Conservation (phyloP, 148 eudicot species). For the Rhododendron vialii region DNA sequence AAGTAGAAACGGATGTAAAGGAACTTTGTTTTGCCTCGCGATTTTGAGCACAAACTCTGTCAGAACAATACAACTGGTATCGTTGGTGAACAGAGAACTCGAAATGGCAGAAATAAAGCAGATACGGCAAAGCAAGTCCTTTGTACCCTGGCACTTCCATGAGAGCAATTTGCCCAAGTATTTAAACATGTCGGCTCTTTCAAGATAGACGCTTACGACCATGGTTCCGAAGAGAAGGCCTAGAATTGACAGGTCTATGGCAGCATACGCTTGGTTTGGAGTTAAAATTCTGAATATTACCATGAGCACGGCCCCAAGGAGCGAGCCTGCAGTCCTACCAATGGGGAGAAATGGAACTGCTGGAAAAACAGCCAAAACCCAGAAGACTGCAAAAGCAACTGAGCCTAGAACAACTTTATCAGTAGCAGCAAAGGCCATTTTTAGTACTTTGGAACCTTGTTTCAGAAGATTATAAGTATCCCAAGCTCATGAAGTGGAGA, state of each 20-base stretch:
- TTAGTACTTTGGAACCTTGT: background rate
- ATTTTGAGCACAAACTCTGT: constrained; percentile 62
- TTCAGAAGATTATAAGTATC: background rate
- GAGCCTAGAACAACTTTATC: constrained; percentile 57
- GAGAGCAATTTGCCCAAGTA: constrained; percentile 61
- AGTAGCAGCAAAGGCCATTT: constrained; percentile 57
- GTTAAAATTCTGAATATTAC: constrained; percentile 54
- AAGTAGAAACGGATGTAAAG: constrained; percentile 65
- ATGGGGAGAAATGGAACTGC: constrained; percentile 60
- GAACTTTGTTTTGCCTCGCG: constrained; percentile 61
- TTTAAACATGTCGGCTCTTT: constrained; percentile 72
- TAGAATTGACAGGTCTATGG: constrained; percentile 50
- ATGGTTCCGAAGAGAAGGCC: constrained; percentile 15
- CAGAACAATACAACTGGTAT: constrained; percentile 66
- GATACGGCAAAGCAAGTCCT: constrained; percentile 53
- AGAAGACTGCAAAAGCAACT: constrained; percentile 56
- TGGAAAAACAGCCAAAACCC: constrained; percentile 75
- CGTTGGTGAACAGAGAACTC: constrained; percentile 13
- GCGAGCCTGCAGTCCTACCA: constrained; percentile 75
- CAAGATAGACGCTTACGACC: constrained; percentile 22
- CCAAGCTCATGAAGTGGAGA: background rate
- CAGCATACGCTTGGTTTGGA: constrained; percentile 60
- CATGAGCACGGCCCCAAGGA: constrained; percentile 74
- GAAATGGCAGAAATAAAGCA: constrained; percentile 52
- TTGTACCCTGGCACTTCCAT: constrained; percentile 35